phyloP scores from a whole-genome alignment of 1,139 yeast species.

The Magnusiomyces magnusii region DNA sequence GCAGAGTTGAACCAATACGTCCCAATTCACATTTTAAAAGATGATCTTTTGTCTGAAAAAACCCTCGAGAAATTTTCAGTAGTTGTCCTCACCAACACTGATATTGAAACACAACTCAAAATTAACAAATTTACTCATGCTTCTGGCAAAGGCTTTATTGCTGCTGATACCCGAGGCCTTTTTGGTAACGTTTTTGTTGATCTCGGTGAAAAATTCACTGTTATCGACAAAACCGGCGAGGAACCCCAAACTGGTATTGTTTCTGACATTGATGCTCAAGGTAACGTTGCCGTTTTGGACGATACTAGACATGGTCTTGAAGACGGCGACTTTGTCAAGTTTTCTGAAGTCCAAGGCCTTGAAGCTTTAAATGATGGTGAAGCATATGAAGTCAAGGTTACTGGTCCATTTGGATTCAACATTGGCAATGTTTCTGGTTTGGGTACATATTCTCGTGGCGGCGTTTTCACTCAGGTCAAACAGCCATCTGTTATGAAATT shows the following conservation, averaged over 20 bases:
- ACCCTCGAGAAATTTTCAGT: constrained; percentile 58
- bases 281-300: constrained; percentile 86
- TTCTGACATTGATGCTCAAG: constrained; percentile 80
- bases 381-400: constrained; percentile 68
- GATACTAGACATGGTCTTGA: constrained; percentile 90
- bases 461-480: constrained; percentile 87
- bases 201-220: constrained; percentile 72
- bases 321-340: constrained; percentile 85
- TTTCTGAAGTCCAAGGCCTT: constrained; percentile 75
- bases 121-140: constrained; percentile 71
- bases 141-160: constrained; percentile 66
- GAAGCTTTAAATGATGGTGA: constrained; percentile 58
- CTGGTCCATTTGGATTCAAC: constrained; percentile 90
- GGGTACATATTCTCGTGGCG: constrained; percentile 74
- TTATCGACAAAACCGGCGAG: constrained; percentile 85
- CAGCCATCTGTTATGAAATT: constrained; percentile 61
- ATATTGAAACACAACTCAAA: constrained; percentile 66
- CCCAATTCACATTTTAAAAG: constrained; percentile 64
- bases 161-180: constrained; percentile 78
- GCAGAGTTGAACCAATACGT: constrained; percentile 85
- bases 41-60: constrained; percentile 36
- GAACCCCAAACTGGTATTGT: constrained; percentile 84
- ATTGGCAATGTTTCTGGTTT: constrained; percentile 46
- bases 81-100: constrained; percentile 71
- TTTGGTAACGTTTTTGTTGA: constrained; percentile 89